Evolutionary conservation across 495 filamentous ascomycete genomes (phyloP), one percentile per base, ranked within the genome.

Genomic region (Copromyces sp.): DNA sequence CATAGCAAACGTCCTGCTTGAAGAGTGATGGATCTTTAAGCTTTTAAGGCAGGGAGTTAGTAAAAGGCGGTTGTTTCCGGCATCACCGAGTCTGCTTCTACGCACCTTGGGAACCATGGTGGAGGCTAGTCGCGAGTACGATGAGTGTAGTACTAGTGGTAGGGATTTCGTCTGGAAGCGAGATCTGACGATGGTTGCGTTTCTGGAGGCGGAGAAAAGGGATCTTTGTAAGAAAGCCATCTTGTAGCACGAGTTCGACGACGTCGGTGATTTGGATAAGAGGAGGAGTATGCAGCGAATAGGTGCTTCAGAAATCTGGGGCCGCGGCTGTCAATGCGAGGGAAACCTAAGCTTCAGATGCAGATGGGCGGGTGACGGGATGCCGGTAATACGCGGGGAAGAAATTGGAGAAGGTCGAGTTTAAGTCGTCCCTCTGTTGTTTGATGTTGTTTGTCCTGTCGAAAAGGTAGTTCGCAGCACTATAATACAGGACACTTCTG

Each of bases 11-110:
- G 73, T 92, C 83, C 44, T 88, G 83, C 80, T 93, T 94, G 77
- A 97, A 89, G 35, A 97, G 88, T 4, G 92, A 93, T 38, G 87
- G 87, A 76, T 97, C 94, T 82, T 91, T 94, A 77, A 97, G 88
- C 92, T 80, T 70, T 9, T 38, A 11, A 44, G 44, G 12, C 12
- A 41, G 17, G 14, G 11, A 44, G 73, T 72, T n/a, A 71, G 38
- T 68, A 9, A 71, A 24, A 32, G 11, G 37, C 16, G 24, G 53
- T 17, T 35, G 24, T 61, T 61, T 32, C 20, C 11, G 47, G 41
- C 59, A 35, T 32, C n/a, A 16, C 17, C 17, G 45, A 65, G 53
- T 35, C 12, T 37, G 29, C n/a, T 38, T 9, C n/a, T 61, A 32
- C 37, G 39, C 68, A 85, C 84, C 76, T 84, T 84, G 69, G 83